phyloP scores from a whole-genome alignment of 306 rosid species.

The Purshia tridentata region DNA sequence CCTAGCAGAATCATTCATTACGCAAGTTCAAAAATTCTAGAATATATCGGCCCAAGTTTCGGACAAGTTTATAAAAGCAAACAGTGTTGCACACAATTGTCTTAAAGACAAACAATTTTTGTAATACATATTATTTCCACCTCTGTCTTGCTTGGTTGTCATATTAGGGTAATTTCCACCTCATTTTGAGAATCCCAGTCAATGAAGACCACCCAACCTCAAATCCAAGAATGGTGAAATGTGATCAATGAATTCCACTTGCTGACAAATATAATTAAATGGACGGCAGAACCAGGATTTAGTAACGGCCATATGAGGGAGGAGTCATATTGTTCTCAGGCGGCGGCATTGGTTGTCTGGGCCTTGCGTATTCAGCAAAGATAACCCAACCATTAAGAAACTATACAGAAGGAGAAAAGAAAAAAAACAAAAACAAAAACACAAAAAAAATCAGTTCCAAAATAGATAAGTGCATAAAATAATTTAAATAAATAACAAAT shows the following conservation, averaged over 20 bases:
- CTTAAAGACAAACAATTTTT: background rate
- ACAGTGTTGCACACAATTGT: background rate
- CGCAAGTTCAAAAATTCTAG: background rate
- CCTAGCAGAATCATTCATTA: background rate
- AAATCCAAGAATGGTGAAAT: background rate
- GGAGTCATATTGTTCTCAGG: slow-evolving; percentile 27
- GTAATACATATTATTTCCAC: background rate
- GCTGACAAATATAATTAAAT: slow-evolving; percentile 23
- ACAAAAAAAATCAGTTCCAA: background rate
- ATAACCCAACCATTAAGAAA: slow-evolving; percentile 98
- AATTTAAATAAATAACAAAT: background rate
- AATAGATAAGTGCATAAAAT: background rate
- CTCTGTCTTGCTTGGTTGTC: background rate
- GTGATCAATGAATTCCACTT: slow-evolving; percentile 9
- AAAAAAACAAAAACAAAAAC: too few species aligned
- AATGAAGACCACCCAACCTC: slow-evolving; percentile 15
- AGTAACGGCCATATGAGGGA: slow-evolving; percentile 42
- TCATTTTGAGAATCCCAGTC: background rate
- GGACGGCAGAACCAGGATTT: slow-evolving; percentile 28
- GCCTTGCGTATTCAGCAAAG: slow-evolving; percentile 94
- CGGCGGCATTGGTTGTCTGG: slow-evolving; percentile 57
- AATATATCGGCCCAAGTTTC: slow-evolving; percentile 2
- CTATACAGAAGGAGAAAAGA: slow-evolving; percentile 39
- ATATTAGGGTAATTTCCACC: background rate
- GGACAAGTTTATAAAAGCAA: background rate